Evolutionary conservation across 805 yeast species (phyloP).

Genomic region (Nakazawaea wyomingensis): DNA sequence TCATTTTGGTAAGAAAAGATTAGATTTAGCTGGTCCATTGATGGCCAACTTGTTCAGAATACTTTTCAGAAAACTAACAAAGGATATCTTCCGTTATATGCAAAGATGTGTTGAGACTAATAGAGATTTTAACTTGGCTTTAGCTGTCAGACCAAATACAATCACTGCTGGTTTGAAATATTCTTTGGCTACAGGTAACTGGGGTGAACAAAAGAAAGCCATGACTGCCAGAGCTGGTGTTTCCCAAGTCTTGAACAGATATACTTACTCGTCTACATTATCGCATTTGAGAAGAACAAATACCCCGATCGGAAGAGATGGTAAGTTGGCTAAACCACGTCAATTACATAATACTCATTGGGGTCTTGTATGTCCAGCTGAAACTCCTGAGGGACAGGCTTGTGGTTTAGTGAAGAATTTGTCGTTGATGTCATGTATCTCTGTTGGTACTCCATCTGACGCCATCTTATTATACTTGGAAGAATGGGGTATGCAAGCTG

Average conservation of each 20-base stretch:
- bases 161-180: slow-evolving; percentile 96
- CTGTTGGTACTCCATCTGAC: slow-evolving; percentile 96
- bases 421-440: slow-evolving; percentile 94
- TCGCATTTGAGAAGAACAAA: slow-evolving; percentile 98
- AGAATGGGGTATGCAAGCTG: slow-evolving; percentile 99
- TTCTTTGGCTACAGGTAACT: slow-evolving; percentile 98
- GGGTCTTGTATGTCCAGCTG: slow-evolving; percentile 99
- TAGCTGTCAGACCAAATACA: slow-evolving; percentile 95
- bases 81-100: slow-evolving; percentile 96
- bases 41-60: slow-evolving; percentile 93
- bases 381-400: slow-evolving; percentile 99
- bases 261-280: slow-evolving; percentile 96
- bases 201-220: slow-evolving; percentile 99
- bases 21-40: slow-evolving; percentile 97
- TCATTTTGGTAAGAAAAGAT: slow-evolving; percentile 97
- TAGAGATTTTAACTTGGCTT: slow-evolving; percentile 90
- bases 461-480: slow-evolving; percentile 89
- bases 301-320: slow-evolving; percentile 99
- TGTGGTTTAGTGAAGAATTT: slow-evolving; percentile 98
- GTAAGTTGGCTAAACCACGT: slow-evolving; percentile 97
- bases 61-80: slow-evolving; percentile 89
- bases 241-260: slow-evolving; percentile 95
- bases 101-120: slow-evolving; percentile 98
- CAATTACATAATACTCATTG: slow-evolving; percentile 99
- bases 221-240: slow-evolving; percentile 99